Percentiles rank a stretch among this genome's conserved stretches.
Conservation (phyloP, 345 rosid genomes). For the Lagerstroemia speciosa region DNA sequence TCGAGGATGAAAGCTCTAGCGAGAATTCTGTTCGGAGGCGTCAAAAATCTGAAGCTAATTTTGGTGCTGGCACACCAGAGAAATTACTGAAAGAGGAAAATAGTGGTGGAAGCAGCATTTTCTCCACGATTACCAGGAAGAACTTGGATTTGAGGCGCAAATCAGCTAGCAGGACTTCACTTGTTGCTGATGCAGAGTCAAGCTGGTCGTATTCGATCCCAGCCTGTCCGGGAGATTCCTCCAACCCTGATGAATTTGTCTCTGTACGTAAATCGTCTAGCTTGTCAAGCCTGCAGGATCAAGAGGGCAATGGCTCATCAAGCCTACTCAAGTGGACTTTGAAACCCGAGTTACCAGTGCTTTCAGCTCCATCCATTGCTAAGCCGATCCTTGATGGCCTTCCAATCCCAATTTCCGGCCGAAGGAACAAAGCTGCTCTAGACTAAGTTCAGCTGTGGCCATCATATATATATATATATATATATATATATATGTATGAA, state of each 20-base stretch:
- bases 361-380: slow-evolving; percentile 36
- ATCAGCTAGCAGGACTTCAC: slow-evolving; percentile 33
- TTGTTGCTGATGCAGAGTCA: slow-evolving; percentile 29
- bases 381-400: slow-evolving; percentile 47
- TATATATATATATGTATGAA: not conserved
- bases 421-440: slow-evolving; percentile 47
- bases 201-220: slow-evolving; percentile 31
- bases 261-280: slow-evolving; percentile 51
- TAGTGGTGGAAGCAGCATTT: slow-evolving; percentile 26
- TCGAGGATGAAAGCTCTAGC: slow-evolving; percentile 28
- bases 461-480: not conserved
- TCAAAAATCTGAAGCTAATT: slow-evolving; percentile 43
- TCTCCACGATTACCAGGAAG: slow-evolving; percentile 36
- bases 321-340: slow-evolving; percentile 43
- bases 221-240: slow-evolving; percentile 33
- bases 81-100: slow-evolving; percentile 45
- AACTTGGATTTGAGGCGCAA: slow-evolving; percentile 49
- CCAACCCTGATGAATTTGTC: slow-evolving; percentile 20
- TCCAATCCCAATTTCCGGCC: slow-evolving; percentile 44
- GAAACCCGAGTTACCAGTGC: slow-evolving; percentile 41
- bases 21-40: slow-evolving; percentile 44
- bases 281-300: slow-evolving; percentile 42
- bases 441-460: slow-evolving; percentile 20
- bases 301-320: slow-evolving; percentile 24
- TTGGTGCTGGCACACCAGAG: slow-evolving; percentile 26